phyloP scores from a whole-genome alignment of 495 filamentous ascomycete species.

The Astrocystis sublimbata region DNA sequence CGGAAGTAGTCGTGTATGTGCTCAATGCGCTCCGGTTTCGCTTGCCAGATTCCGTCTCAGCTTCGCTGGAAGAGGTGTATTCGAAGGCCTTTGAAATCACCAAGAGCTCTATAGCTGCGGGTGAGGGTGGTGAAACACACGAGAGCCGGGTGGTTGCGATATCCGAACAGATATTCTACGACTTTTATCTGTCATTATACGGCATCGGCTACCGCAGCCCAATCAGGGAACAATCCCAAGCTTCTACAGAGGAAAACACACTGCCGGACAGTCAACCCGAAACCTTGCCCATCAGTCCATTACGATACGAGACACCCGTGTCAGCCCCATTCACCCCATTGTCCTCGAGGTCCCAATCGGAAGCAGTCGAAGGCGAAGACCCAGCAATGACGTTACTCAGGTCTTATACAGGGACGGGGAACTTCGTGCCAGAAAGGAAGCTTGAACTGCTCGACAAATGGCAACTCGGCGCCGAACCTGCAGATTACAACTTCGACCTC shows the following conservation, averaged over 20 bases:
- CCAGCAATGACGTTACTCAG: slow-evolving; percentile 30
- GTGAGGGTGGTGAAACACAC: neutral
- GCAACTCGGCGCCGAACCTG: slow-evolving; percentile 25
- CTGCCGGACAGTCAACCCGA: slow-evolving; percentile 28
- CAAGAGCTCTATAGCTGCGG: neutral
- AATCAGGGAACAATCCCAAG: slow-evolving; percentile 5
- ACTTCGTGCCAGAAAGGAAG: slow-evolving; percentile 25
- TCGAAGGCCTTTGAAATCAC: slow-evolving; percentile 15
- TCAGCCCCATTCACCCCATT: slow-evolving; percentile 8
- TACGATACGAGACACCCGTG: slow-evolving; percentile 18
- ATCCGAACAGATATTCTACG: slow-evolving; percentile 25
- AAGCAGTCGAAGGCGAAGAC: slow-evolving; percentile 23
- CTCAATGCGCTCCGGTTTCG: slow-evolving; percentile 17
- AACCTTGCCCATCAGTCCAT: slow-evolving; percentile 18
- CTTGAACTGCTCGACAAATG: slow-evolving; percentile 34
- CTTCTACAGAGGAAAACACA: slow-evolving; percentile 19
- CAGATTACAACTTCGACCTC: slow-evolving; percentile 32
- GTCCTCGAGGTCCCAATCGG: slow-evolving; percentile 15
- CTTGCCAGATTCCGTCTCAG: slow-evolving; percentile 5
- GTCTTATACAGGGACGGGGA: slow-evolving; percentile 32
- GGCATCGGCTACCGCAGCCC: slow-evolving; percentile 24
- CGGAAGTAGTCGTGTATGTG: slow-evolving; percentile 16
- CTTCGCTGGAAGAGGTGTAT: slow-evolving; percentile 20
- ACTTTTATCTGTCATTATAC: slow-evolving; percentile 28
- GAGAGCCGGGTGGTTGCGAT: neutral